These are phyloP conservation scores for Apiotrichum brassicae DNA, from an alignment of 1,284 basidiomycete species.

Conservation along the genomic window DNA sequence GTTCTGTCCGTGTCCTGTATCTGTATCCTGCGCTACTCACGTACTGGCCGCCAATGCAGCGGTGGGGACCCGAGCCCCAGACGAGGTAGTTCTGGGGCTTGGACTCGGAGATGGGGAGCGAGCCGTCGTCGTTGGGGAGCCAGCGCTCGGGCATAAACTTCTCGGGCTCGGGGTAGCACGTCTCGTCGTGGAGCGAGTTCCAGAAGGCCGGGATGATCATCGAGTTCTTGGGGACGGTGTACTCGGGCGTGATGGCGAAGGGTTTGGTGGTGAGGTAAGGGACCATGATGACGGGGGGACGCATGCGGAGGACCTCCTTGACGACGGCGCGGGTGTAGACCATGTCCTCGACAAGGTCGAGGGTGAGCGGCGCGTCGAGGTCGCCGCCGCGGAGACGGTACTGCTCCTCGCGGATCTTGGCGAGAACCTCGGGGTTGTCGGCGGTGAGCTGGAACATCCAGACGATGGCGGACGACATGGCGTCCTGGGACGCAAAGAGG, in stretches of 20 bases:
- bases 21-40: neutral
- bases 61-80: conserved; percentile 4
- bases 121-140: conserved; percentile 69
- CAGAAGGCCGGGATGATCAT: conserved; percentile 99
- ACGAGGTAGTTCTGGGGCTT: conserved; percentile 90
- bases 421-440: conserved; percentile 81
- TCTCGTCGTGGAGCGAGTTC: conserved; percentile 83
- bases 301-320: conserved; percentile 83
- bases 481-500: conserved; percentile 96
- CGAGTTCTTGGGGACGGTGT: conserved; percentile 82
- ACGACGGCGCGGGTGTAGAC: conserved; percentile 84
- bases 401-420: conserved; percentile 88
- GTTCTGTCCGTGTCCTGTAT: too few species aligned
- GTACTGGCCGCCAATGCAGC: conserved; percentile 9
- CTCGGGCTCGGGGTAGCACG: conserved; percentile 82
- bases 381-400: conserved; percentile 74
- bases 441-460: conserved; percentile 95
- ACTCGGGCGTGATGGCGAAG: conserved; percentile 84
- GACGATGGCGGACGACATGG: conserved; percentile 83
- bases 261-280: conserved; percentile 85
- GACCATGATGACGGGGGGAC: conserved; percentile 91
- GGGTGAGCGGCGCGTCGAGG: conserved; percentile 68
- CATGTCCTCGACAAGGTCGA: conserved; percentile 90
- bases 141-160: conserved; percentile 83
- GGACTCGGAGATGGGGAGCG: conserved; percentile 58